Conservation (phyloP, 805 yeast species). For the Candida hispaniensis region DNA sequence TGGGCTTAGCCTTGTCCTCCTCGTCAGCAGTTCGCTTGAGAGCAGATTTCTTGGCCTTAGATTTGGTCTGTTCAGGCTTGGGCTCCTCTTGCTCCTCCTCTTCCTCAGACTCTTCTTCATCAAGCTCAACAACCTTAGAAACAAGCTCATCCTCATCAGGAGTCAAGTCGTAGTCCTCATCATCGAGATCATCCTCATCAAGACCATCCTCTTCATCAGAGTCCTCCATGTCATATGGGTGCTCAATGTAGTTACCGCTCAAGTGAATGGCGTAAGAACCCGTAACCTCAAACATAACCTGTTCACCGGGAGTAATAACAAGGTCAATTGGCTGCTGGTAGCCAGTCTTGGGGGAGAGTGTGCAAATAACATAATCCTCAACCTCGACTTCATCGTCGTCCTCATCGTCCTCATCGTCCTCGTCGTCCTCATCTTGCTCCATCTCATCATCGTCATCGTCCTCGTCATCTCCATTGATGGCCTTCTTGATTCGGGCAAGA, state of each 20-base stretch:
- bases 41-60: conserved; percentile 35
- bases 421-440: conserved; percentile 40
- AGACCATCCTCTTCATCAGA: conserved; percentile 37
- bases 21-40: conserved; percentile 30
- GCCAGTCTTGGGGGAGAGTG: conserved; percentile 73
- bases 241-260: conserved; percentile 92
- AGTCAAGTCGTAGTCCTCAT: conserved; percentile 30
- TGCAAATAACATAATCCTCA: conserved; percentile 77
- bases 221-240: conserved; percentile 72
- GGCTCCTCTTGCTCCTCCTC: conserved; percentile 50
- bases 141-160: conserved; percentile 28
- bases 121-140: conserved; percentile 34
- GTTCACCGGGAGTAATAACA: conserved; percentile 87
- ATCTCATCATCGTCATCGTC: conserved; percentile 45
- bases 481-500: conserved; percentile 22
- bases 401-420: conserved; percentile 46
- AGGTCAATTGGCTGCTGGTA: conserved; percentile 83
- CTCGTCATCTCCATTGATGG: conserved; percentile 32
- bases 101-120: conserved; percentile 43
- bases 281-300: conserved; percentile 84
- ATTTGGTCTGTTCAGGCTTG: conserved; percentile 37
- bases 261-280: conserved; percentile 92
- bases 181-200: conserved; percentile 28
- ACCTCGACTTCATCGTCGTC: conserved; percentile 63
- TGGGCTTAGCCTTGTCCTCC: conserved; percentile 27